A percentile compares a stretch with the other conserved stretches of the same genome.
These are phyloP conservation scores for Omphalea diandra DNA, from an alignment of 441 rosid species.

Conservation along the genomic window DNA sequence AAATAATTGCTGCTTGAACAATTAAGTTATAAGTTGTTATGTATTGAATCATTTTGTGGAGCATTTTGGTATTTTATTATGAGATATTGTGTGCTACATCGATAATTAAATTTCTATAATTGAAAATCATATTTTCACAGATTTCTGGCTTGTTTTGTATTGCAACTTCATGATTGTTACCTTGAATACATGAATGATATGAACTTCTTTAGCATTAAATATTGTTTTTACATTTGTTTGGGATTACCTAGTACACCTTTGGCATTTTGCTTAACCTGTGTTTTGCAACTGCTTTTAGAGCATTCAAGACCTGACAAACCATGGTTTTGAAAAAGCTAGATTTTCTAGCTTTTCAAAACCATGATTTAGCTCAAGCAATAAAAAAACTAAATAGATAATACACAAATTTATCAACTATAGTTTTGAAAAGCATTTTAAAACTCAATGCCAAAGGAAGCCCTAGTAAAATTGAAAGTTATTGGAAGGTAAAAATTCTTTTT, in stretches of 20 bases:
- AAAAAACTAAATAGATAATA: too few species aligned
- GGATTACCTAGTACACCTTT: too few species aligned
- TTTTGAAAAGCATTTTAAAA: too few species aligned
- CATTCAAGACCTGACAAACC: too few species aligned
- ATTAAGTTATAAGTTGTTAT: background rate
- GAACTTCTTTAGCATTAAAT: background rate
- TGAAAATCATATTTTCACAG: background rate
- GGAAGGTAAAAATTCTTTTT: background rate
- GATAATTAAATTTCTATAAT: background rate
- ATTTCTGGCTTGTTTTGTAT: background rate
- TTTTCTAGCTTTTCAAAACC: too few species aligned
- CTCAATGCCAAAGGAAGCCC: too few species aligned
- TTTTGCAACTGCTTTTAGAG: too few species aligned
- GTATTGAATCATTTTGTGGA: background rate
- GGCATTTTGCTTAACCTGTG: too few species aligned
- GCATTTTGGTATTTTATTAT: background rate
- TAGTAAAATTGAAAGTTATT: background rate
- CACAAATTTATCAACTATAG: too few species aligned
- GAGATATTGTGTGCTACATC: background rate
- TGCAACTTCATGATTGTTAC: background rate
- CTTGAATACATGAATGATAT: background rate
- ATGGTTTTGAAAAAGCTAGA: too few species aligned
- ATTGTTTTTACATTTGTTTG: background rate
- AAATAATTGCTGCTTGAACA: background rate
- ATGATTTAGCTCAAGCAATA: too few species aligned